phyloP scores from a whole-genome alignment of 75 land plant species.

The Selaginella tamariscina region DNA sequence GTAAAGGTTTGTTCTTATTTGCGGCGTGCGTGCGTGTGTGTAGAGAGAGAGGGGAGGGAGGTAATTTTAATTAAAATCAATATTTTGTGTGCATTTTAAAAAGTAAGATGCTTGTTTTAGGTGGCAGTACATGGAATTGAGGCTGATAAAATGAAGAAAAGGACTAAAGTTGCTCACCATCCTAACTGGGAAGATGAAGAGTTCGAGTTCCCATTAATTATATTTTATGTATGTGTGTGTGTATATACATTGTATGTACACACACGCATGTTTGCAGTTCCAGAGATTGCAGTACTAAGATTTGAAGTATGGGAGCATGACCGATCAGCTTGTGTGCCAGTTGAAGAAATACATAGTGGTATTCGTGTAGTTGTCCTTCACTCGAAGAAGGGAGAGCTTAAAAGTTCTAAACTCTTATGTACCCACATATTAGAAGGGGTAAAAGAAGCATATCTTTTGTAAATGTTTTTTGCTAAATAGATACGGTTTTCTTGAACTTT shows the following conservation, averaged over 20 bases:
- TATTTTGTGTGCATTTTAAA: not conserved
- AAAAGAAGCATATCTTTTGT: too few relatives aligned
- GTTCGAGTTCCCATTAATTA: conserved; percentile 24
- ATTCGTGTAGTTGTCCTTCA: conserved; percentile 19
- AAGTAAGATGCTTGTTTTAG: conserved; percentile 13
- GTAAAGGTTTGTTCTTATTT: conserved; percentile 18
- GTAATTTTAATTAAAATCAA: too few relatives aligned
- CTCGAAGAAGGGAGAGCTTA: conserved; percentile 18
- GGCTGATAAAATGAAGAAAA: conserved; percentile 17
- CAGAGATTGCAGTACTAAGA: conserved; percentile 27
- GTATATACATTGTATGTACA: too few relatives aligned
- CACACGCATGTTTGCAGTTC: conserved; percentile 24
- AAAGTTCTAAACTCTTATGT: conserved; percentile 19
- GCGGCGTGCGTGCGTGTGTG: too few relatives aligned
- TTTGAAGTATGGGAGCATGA: conserved; percentile 34
- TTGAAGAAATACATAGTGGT: conserved; percentile 20
- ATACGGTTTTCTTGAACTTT: too few relatives aligned
- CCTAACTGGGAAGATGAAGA: conserved; percentile 32
- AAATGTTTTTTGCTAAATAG: too few relatives aligned
- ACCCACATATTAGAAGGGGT: too few relatives aligned
- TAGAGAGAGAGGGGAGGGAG: too few relatives aligned
- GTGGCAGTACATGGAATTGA: conserved; percentile 29
- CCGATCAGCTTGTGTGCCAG: conserved; percentile 19
- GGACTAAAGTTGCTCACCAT: conserved; percentile 20
- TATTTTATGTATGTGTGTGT: not conserved